Base-by-base conservation (phyloP, 2,329 filamentous ascomycete genomes). In the Trichoderma sp. region DNA sequence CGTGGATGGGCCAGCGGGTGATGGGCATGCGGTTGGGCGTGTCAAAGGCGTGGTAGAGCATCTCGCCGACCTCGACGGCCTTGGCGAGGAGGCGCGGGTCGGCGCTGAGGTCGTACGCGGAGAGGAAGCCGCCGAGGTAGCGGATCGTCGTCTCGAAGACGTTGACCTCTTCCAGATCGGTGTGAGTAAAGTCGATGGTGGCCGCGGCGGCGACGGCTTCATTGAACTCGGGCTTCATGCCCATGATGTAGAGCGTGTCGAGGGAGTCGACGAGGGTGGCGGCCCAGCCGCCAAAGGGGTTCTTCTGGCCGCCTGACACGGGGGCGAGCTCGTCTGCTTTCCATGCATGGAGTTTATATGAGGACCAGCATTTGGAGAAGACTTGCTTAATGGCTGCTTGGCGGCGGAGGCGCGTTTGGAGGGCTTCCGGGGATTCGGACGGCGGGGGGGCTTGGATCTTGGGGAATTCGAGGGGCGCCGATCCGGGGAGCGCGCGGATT, bases 221-320 rank as follows among this genome's bases (percentile, higher is more conserved):
- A 57, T 81, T 75, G 68, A 89, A 88, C 39, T 89, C 86, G 1
- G 82, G 76, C 39, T 79, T 74, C 48, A 88, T 73, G 7, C 75
- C 85, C 85, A 88, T 87, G 52, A 89, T 88, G 79, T 81, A 84
- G 2, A 89, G 79, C 0, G 85, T 87, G 67, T 88, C 86, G 58
- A 89, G 78, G 0, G 81, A 76, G 70, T 89, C 87, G 26, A 89
- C 81, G 57, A 88, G 73, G 0, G 85, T 87, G 3, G 85, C 86
- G 0, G 79, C 85, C 80, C 84, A 86, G 26, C 82, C 81, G 10
- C 83, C 82, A 69, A 85, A 85, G 0, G 75, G 74, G 63, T 83
- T 79, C 65, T 78, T 82, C 19, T 72, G 77, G n/a, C 71, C 71
- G 47, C 82, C 82, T 19, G 77, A 78, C 3, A 85, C 74, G 12